Evolutionary conservation across 495 filamentous ascomycete genomes (phyloP).

Genomic region (Neurospora sp.): DNA sequence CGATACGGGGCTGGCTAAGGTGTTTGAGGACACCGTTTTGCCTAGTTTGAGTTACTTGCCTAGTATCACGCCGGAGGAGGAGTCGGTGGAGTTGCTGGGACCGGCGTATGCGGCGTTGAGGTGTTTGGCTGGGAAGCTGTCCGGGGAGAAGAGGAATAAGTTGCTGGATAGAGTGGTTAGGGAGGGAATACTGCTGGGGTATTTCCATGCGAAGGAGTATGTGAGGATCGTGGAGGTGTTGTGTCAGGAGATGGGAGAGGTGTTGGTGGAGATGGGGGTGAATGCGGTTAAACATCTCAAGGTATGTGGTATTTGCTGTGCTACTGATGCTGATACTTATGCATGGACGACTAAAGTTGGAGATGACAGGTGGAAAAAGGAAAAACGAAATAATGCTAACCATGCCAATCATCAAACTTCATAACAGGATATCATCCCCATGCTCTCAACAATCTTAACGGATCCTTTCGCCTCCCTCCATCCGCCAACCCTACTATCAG

Average conservation of each 20-base stretch:
- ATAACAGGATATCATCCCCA: conserved; percentile 52
- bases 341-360: neutral
- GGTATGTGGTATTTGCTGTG: conserved; percentile 20
- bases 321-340: neutral
- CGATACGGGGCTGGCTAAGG: conserved; percentile 63
- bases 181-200: conserved; percentile 44
- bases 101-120: conserved; percentile 60
- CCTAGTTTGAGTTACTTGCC: conserved; percentile 69
- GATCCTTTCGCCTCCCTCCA: conserved; percentile 59
- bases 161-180: conserved; percentile 45
- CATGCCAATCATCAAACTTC: neutral
- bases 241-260: conserved; percentile 39
- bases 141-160: conserved; percentile 15
- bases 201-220: conserved; percentile 42
- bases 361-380: no score
- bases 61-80: conserved; percentile 61
- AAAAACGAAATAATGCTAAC: neutral
- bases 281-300: conserved; percentile 66
- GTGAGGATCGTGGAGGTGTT: conserved; percentile 45
- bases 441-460: conserved; percentile 53
- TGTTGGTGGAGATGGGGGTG: conserved; percentile 55
- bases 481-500: conserved; percentile 43
- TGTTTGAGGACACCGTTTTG: conserved; percentile 70
- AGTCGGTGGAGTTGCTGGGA: conserved; percentile 54
- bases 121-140: conserved; percentile 42